A percentile compares a stretch with the other conserved stretches of the same genome.
Evolutionary conservation across 192 early-diverging fungal genomes (phyloP).

Genomic region (Linnemannia hyalina): DNA sequence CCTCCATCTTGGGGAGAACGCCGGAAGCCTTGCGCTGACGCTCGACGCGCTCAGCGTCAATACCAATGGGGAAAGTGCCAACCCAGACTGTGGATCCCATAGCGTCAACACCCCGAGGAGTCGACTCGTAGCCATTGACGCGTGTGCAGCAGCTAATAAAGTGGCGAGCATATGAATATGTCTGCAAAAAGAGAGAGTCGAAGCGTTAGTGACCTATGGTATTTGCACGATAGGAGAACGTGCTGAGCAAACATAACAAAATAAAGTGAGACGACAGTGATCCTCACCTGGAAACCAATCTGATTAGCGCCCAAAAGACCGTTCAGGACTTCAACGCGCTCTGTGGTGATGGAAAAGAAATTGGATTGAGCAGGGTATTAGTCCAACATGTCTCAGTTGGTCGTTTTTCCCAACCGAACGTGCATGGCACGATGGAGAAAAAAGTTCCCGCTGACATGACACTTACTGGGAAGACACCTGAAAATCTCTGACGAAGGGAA

Average conservation of each 20-base stretch:
- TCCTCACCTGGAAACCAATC: constrained; percentile 89
- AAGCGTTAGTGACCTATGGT: not conserved
- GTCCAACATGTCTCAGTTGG: constrained; percentile 1
- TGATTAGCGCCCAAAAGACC: constrained; percentile 94
- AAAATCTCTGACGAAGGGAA: constrained; percentile 98
- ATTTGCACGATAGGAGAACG: not conserved
- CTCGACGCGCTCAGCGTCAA: constrained; percentile 85
- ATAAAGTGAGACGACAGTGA: not conserved
- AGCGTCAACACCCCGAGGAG: constrained; percentile 92
- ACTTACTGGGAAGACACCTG: constrained; percentile 85
- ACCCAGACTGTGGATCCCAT: constrained; percentile 82
- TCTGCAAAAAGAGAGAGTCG: constrained; percentile 57
- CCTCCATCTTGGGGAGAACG: constrained; percentile 84
- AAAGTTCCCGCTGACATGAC: not conserved
- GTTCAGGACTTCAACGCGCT: constrained; percentile 84
- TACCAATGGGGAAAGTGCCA: constrained; percentile 97
- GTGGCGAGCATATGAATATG: constrained; percentile 94
- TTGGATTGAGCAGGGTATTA: not conserved
- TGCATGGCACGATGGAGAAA: not conserved
- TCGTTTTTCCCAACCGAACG: not conserved
- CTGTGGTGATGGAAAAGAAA: constrained; percentile 32
- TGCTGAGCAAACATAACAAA: not conserved
- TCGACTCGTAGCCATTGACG: constrained; percentile 92
- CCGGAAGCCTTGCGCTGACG: constrained; percentile 68
- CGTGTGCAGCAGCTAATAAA: constrained; percentile 95